A percentile compares a stretch with the other conserved stretches of the same genome.
These are phyloP conservation scores for Apiospora koreana DNA, from an alignment of 2,329 filamentous ascomycete species.

Conservation along the genomic window DNA sequence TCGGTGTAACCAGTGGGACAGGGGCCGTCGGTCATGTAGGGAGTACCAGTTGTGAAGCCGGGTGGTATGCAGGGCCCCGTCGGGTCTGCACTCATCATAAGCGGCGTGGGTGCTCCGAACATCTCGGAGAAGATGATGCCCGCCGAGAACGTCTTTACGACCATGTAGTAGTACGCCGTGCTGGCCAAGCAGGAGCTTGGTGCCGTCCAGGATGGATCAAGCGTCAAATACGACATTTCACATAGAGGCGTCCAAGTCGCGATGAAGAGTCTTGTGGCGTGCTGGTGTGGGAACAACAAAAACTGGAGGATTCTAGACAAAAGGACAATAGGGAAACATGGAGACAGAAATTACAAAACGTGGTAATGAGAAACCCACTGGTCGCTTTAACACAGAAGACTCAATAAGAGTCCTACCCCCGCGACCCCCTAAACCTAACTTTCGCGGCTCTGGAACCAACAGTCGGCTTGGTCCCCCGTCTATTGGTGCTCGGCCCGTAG, in stretches of 20 bases:
- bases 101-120: conserved; percentile 6
- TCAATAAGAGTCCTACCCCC: background rate
- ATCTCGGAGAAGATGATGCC: background rate
- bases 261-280: background rate
- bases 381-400: background rate
- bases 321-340: background rate
- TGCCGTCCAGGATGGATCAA: background rate
- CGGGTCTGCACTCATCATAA: background rate
- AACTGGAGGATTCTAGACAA: background rate
- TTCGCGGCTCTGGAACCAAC: background rate
- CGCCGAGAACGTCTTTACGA: background rate
- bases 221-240: conserved; percentile 5
- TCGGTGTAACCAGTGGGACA: conserved; percentile 6
- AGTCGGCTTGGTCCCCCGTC: background rate
- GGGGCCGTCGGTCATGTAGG: conserved; percentile 4
- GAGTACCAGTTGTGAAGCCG: background rate
- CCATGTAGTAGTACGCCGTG: background rate
- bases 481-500: background rate
- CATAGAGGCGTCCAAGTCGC: background rate
- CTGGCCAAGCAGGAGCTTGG: conserved; percentile 8
- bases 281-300: background rate
- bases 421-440: background rate
- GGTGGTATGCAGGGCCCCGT: conserved; percentile 5
- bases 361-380: background rate
- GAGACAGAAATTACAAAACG: background rate